Evolutionary conservation across 1,284 basidiomycete species (phyloP).

Genomic region (Rhodotorula glutinis): DNA sequence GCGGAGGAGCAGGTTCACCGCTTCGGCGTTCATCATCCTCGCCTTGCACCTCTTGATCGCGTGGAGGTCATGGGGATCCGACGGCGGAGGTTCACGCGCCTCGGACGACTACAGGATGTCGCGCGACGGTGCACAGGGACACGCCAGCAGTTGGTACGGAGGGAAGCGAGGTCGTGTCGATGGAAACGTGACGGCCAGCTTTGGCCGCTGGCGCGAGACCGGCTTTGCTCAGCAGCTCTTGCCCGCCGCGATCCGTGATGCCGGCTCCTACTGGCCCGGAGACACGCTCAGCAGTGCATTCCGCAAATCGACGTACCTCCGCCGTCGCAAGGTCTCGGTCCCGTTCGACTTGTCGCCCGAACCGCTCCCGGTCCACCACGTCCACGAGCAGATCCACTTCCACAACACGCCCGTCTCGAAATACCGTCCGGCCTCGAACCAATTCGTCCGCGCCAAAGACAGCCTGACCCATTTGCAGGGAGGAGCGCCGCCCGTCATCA

Average conservation of each 20-base stretch:
- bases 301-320: not conserved
- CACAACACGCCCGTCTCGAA: conserved; percentile 31
- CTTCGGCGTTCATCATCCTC: not conserved
- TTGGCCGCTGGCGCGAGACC: too few species aligned
- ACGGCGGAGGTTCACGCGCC: not conserved
- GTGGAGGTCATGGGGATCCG: not conserved
- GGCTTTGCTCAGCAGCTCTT: not conserved
- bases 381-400: conserved; percentile 31
- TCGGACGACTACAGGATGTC: not conserved
- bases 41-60: not conserved
- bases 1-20: not conserved
- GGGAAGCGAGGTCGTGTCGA: too few species aligned
- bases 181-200: too few species aligned
- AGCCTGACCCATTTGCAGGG: conserved; percentile 3
- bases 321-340: not conserved
- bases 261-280: not conserved
- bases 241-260: not conserved
- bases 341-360: conserved; percentile 22
- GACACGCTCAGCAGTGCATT: not conserved
- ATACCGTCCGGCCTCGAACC: conserved; percentile 31
- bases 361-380: conserved; percentile 31
- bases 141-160: too few species aligned
- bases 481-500: conserved; percentile 21
- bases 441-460: conserved; percentile 27
- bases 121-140: not conserved